Percentiles rank a stretch among this genome's conserved stretches.
phyloP scores from a whole-genome alignment of 1,284 basidiomycete species.

The Chalciporus sp. region DNA sequence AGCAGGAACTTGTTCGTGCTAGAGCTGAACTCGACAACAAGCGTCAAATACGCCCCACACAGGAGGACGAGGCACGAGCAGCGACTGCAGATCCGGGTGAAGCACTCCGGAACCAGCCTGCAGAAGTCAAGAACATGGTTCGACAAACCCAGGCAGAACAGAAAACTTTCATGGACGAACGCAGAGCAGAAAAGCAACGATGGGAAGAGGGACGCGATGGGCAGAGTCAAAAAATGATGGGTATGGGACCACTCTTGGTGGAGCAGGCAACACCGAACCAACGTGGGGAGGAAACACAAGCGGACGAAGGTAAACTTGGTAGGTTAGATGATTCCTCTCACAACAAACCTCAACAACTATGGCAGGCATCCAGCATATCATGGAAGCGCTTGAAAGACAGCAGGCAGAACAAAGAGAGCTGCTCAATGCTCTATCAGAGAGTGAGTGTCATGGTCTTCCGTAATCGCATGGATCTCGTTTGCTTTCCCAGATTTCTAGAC shows the following conservation, averaged over 20 bases:
- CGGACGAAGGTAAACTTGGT: constrained; percentile 49
- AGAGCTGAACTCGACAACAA: constrained; percentile 56
- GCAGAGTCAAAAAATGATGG: constrained; percentile 49
- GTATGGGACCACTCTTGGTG: constrained; percentile 55
- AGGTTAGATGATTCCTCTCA: constrained; percentile 15
- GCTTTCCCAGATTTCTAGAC: constrained; percentile 36
- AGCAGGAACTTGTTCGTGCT: constrained; percentile 54
- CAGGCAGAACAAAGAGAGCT: constrained; percentile 50
- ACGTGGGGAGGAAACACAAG: constrained; percentile 44
- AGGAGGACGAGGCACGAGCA: constrained; percentile 55
- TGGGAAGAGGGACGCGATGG: constrained; percentile 53
- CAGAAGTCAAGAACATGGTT: constrained; percentile 66
- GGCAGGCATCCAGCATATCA: constrained; percentile 47
- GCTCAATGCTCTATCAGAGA: constrained; percentile 48
- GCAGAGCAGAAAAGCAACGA: constrained; percentile 55
- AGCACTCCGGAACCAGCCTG: constrained; percentile 52
- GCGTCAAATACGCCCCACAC: constrained; percentile 50
- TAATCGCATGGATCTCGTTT: neutral
- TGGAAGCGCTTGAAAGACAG: constrained; percentile 49
- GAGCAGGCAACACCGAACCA: constrained; percentile 49
- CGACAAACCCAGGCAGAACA: constrained; percentile 52
- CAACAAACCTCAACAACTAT: neutral
- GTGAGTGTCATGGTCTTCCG: constrained; percentile 36
- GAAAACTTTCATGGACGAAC: constrained; percentile 56
- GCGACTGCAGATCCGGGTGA: constrained; percentile 44